A percentile compares a stretch with the other conserved stretches of the same genome.
These are phyloP conservation scores for Salix caprea DNA, from an alignment of 345 rosid genomes.

Conservation along the genomic window DNA sequence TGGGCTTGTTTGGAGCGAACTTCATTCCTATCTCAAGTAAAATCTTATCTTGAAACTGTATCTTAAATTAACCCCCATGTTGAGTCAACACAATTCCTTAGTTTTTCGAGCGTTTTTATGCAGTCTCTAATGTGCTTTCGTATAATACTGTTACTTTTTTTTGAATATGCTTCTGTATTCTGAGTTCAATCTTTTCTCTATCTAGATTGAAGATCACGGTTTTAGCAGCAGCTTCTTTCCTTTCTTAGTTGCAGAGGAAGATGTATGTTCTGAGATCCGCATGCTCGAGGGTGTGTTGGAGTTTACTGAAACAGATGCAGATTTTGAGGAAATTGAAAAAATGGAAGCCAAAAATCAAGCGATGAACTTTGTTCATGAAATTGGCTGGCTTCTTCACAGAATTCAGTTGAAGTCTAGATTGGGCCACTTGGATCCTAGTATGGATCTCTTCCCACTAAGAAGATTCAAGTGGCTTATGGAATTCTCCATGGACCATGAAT, in stretches of 20 bases:
- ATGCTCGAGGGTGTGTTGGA: constrained; percentile 68
- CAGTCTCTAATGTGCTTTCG: not conserved
- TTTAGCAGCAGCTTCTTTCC: constrained; percentile 89
- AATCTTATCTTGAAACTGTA: not conserved
- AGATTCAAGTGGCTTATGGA: constrained; percentile 91
- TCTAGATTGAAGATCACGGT: constrained; percentile 89
- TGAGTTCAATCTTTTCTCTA: constrained; percentile 20
- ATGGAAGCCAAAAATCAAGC: constrained; percentile 61
- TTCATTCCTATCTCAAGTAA: not conserved
- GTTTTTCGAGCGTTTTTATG: not conserved
- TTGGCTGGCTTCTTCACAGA: constrained; percentile 97
- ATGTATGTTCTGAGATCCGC: constrained; percentile 85
- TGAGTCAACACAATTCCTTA: not conserved
- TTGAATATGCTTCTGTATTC: not conserved
- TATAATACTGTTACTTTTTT: not conserved
- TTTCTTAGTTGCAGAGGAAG: constrained; percentile 81
- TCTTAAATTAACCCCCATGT: not conserved
- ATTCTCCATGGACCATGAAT: constrained; percentile 90
- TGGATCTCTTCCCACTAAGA: constrained; percentile 54
- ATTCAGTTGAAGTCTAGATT: constrained; percentile 56
- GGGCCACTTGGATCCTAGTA: constrained; percentile 56
- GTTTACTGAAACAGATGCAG: constrained; percentile 45
- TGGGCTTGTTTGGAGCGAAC: not conserved
- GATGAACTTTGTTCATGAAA: constrained; percentile 87
- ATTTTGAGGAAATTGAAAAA: constrained; percentile 24